A percentile compares a stretch with the other conserved stretches of the same genome.
Conservation (phyloP, 305 asterid species). For the Rubia peregrina region DNA sequence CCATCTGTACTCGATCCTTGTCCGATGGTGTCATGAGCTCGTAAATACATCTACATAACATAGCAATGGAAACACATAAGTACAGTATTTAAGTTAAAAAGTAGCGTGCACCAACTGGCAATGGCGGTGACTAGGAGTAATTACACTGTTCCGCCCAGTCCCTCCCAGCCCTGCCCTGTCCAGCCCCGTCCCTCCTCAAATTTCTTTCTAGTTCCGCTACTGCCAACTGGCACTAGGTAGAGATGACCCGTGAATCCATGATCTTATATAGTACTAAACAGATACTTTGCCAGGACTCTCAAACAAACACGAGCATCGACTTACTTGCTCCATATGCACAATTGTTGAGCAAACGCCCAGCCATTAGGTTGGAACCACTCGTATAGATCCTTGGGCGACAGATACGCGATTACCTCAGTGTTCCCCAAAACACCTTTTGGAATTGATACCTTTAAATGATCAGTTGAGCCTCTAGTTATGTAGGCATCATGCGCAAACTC, state of each 20-base stretch:
- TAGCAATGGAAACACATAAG: neutral
- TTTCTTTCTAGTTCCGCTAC: too few species aligned
- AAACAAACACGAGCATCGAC: neutral
- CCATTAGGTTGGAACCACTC: neutral
- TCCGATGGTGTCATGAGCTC: neutral
- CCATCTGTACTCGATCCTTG: neutral
- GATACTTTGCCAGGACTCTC: too few species aligned
- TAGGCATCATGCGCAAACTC: neutral
- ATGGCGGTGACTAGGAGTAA: too few species aligned
- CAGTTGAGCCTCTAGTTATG: neutral
- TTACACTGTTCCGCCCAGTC: too few species aligned
- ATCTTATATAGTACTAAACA: too few species aligned
- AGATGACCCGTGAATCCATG: too few species aligned
- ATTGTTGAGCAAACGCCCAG: neutral
- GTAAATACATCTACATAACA: neutral
- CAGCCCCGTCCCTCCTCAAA: too few species aligned
- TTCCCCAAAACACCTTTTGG: neutral
- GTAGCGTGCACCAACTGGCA: too few species aligned
- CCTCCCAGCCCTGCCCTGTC: too few species aligned
- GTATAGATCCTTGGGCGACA: neutral
- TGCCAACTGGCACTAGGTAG: too few species aligned
- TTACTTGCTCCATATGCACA: conserved; percentile 1
- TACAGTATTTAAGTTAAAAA: too few species aligned
- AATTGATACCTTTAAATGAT: neutral
- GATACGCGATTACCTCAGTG: neutral